These are phyloP conservation scores for Aegilops tauschii DNA, from an alignment of 176 grass and related monocot genomes.

Conservation along the genomic window DNA sequence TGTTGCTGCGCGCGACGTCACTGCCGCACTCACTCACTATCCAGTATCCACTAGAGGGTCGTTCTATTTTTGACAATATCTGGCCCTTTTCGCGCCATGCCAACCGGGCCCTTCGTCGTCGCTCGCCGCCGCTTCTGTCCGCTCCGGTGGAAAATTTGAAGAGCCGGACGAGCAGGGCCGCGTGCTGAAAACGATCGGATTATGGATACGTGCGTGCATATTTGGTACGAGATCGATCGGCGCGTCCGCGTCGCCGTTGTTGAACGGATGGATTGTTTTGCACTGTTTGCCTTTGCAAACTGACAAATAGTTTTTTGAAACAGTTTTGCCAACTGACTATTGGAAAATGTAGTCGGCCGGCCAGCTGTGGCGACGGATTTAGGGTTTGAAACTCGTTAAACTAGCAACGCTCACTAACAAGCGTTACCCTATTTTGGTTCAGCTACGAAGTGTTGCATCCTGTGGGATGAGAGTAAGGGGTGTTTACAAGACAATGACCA, in stretches of 20 bases:
- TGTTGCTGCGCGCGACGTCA: not conserved
- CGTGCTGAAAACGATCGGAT: not conserved
- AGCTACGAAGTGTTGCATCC: too few relatives aligned
- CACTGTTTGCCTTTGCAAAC: not conserved
- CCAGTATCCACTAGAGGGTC: not conserved
- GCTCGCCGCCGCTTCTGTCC: not conserved
- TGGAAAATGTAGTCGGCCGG: not conserved
- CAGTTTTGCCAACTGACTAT: not conserved
- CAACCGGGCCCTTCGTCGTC: not conserved
- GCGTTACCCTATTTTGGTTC: not conserved
- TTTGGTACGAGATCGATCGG: slow-evolving; percentile 11
- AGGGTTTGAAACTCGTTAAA: too few relatives aligned
- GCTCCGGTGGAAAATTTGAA: slow-evolving; percentile 9
- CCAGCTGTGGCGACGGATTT: slow-evolving; percentile 6
- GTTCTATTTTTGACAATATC: slow-evolving; percentile 21
- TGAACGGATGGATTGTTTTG: not conserved
- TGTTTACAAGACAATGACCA: too few relatives aligned
- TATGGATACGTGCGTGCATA: not conserved
- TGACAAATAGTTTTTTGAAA: not conserved
- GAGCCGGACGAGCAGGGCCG: not conserved
- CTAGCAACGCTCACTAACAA: not conserved
- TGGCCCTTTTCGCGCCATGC: slow-evolving; percentile 15
- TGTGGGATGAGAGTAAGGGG: too few relatives aligned
- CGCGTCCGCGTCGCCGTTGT: not conserved
- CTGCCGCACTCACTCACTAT: not conserved